phyloP scores from a whole-genome alignment of 331 rosid species.

The Saraca asoca region DNA sequence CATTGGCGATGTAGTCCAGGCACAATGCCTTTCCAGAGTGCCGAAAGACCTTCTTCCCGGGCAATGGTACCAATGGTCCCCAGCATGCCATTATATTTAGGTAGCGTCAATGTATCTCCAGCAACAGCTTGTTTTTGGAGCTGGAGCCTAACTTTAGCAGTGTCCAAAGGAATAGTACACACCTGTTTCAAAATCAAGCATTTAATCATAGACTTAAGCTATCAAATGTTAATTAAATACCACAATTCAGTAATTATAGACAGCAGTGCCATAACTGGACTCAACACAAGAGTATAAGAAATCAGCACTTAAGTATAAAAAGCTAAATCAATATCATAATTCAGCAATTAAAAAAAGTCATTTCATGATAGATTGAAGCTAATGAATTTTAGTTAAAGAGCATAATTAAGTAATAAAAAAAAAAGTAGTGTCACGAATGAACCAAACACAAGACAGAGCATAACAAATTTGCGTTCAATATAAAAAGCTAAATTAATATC shows the following conservation, averaged over 20 bases:
- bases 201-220: constrained; percentile 13
- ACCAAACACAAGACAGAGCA: too few species aligned
- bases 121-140: constrained; percentile 74
- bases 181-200: constrained; percentile 49
- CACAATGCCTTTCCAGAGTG: constrained; percentile 93
- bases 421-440: too few species aligned
- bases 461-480: neutral
- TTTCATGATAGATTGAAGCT: too few species aligned
- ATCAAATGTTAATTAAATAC: constrained; percentile 6
- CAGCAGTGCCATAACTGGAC: too few species aligned
- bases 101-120: constrained; percentile 59
- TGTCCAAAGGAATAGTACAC: constrained; percentile 91
- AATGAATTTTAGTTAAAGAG: too few species aligned
- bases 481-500: constrained; percentile 13
- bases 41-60: constrained; percentile 81
- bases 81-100: constrained; percentile 87
- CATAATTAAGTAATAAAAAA: too few species aligned
- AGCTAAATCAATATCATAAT: too few species aligned
- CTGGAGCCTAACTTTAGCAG: constrained; percentile 98
- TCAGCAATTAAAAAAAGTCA: too few species aligned
- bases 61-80: constrained; percentile 92
- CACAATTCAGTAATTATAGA: constrained; percentile 11
- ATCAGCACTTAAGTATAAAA: constrained; percentile 13
- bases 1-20: constrained; percentile 97
- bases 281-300: constrained; percentile 15